Evolutionary conservation across 768 basidiomycete species (phyloP), one percentile per base, ranked within the genome.

Genomic region (Amanita pseudoporphyria): DNA sequence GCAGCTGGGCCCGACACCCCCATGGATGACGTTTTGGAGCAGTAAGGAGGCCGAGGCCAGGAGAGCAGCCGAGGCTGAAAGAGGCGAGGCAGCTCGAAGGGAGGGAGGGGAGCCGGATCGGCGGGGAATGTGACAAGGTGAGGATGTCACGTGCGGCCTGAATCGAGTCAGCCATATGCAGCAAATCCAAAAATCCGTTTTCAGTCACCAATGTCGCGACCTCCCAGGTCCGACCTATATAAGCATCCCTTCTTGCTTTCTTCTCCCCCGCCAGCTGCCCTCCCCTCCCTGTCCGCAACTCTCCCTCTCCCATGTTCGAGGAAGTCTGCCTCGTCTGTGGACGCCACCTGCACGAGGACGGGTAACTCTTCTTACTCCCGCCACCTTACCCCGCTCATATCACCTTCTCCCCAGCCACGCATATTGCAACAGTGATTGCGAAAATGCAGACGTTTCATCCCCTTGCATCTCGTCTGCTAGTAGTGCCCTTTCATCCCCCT

Each of bases 241-340:
- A 70, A 67, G 58, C 52, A 36, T 55, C 49, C 58, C 49, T 48
- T 40, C 47, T 51, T 51, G 54, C 57, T 41, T 52, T 54, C 49
- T 54, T 51, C 53, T 47, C 22, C 35, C 39, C 40, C 48, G 13
- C 42, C 51, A 39, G 50, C 43, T 45, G 36, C 45, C 43, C 51
- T 39, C 44, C 50, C 46, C 45, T 53, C 54, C 47, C 40, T 45
- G 22, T 14, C 49, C 45, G 52, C 28, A 52, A 37, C 10, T 43
- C 10, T 54, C 47, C 21, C 48, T 51, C 38, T 51, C 44, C 45
- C 56, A 88, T 87, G 85, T 87, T 84, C 64, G 81, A 85, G 74
- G 84, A 87, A 71, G 72, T 81, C 58, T 88, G 86, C 62, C 73
- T 88, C 51, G 68, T 74, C 47, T 88, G 86, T 61, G 82, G 84